Conservation (phyloP, 176 grass and related monocot species). For the Aegilops tauschii region DNA sequence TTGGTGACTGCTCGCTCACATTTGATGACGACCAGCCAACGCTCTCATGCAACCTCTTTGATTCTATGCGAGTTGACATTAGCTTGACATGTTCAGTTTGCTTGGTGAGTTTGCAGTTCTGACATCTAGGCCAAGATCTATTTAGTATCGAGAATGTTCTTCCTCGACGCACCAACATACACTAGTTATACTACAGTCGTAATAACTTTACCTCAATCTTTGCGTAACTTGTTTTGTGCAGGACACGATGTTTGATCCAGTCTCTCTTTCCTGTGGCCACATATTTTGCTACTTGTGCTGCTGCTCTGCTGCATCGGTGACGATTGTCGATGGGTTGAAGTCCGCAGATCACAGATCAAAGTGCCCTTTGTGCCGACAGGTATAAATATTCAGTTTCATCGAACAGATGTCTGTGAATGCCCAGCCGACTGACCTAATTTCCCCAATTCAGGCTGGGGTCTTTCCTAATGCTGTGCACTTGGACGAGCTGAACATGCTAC, state of each 20-base stretch:
- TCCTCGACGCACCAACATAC: not conserved
- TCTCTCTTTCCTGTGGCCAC: conserved; percentile 75
- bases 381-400: conserved; percentile 6
- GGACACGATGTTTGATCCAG: conserved; percentile 77
- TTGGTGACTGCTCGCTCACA: conserved; percentile 62
- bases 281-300: conserved; percentile 86
- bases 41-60: conserved; percentile 67
- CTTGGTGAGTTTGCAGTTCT: conserved; percentile 56
- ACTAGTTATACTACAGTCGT: not conserved
- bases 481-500: conserved; percentile 74
- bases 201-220: not conserved
- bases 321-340: conserved; percentile 71
- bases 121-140: not conserved
- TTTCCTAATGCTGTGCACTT: conserved; percentile 61
- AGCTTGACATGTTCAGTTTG: conserved; percentile 89
- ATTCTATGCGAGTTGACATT: conserved; percentile 72
- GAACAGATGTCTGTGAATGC: not conserved
- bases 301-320: conserved; percentile 78
- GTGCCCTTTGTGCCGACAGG: conserved; percentile 78
- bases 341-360: conserved; percentile 54
- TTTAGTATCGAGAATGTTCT: not conserved
- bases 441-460: conserved; percentile 53
- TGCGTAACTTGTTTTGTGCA: conserved; percentile 6
- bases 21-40: conserved; percentile 72
- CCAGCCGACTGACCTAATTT: not conserved